Evolutionary conservation across 495 filamentous ascomycete species (phyloP).

Genomic region (Lophiostoma macrostomum): DNA sequence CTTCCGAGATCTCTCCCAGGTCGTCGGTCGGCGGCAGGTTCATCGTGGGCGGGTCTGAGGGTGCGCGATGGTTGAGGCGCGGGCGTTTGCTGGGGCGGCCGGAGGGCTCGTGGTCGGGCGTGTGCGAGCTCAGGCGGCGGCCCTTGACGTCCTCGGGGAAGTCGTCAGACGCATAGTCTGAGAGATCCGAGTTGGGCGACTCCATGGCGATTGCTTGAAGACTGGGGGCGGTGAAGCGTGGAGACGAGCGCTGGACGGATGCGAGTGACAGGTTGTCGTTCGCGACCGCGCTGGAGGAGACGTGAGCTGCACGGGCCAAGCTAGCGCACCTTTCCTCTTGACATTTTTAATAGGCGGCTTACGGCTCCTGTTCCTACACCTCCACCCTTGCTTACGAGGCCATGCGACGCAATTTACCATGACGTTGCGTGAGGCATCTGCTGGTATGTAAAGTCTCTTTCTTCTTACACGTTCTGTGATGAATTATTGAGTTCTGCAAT

Average conservation of each 20-base stretch:
- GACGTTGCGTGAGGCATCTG: not conserved
- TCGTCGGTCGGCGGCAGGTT: slow-evolving; percentile 28
- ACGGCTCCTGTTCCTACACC: not conserved
- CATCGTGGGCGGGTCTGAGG: slow-evolving; percentile 25
- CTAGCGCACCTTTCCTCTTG: not conserved
- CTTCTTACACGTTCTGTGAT: slow-evolving; percentile 31
- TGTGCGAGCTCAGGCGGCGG: slow-evolving; percentile 29
- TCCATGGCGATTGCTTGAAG: slow-evolving; percentile 26
- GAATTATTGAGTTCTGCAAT: slow-evolving; percentile 47
- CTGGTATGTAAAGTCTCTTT: slow-evolving; percentile 9
- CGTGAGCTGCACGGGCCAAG: slow-evolving; percentile 7
- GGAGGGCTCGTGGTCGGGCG: slow-evolving; percentile 28
- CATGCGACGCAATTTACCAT: not conserved
- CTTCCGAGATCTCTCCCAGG: slow-evolving; percentile 67
- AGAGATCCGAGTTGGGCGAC: slow-evolving; percentile 31
- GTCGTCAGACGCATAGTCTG: slow-evolving; percentile 34
- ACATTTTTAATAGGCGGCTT: slow-evolving; percentile 5
- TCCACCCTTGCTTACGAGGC: not conserved
- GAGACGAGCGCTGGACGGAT: not conserved
- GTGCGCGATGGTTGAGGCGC: slow-evolving; percentile 31
- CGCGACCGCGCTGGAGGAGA: not conserved
- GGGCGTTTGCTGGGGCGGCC: slow-evolving; percentile 42
- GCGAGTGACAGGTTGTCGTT: no score
- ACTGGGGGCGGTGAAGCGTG: not conserved
- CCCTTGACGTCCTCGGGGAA: slow-evolving; percentile 35